Conservation (phyloP, 2,329 filamentous ascomycete species). For the Teratosphaeria viscida region DNA sequence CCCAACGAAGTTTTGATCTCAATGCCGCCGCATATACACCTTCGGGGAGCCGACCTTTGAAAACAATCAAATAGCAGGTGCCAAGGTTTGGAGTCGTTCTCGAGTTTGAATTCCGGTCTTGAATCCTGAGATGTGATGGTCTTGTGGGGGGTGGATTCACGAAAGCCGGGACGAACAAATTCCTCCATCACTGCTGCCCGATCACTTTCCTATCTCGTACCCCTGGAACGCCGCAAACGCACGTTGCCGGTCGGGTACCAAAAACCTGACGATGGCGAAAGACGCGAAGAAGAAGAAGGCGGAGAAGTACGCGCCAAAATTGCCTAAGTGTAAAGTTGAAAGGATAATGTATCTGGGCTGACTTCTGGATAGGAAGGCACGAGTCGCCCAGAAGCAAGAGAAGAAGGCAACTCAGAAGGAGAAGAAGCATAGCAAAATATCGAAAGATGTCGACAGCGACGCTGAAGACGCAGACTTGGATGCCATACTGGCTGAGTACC, state of each 20-base stretch:
- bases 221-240: neutral
- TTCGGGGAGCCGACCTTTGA: neutral
- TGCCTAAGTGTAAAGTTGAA: neutral
- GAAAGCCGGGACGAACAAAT: neutral
- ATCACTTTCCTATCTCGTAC: neutral
- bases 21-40: neutral
- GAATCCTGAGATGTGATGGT: neutral
- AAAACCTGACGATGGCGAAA: conserved; percentile 37
- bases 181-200: neutral
- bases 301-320: conserved; percentile 7
- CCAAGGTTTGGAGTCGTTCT: neutral
- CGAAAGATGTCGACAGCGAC: conserved; percentile 79
- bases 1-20: neutral
- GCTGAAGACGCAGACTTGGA: conserved; percentile 89
- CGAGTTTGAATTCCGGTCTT: neutral
- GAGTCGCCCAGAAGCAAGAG: conserved; percentile 40
- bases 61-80: neutral
- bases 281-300: conserved; percentile 33
- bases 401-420: conserved; percentile 63
- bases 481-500: conserved; percentile 84
- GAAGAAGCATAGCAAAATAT: conserved; percentile 61
- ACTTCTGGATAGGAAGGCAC: conserved; percentile 10
- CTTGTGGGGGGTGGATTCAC: neutral
- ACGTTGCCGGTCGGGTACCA: neutral
- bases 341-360: neutral